Evolutionary conservation across 805 yeast species (phyloP).

Genomic region (Ogataea nonfermentans): DNA sequence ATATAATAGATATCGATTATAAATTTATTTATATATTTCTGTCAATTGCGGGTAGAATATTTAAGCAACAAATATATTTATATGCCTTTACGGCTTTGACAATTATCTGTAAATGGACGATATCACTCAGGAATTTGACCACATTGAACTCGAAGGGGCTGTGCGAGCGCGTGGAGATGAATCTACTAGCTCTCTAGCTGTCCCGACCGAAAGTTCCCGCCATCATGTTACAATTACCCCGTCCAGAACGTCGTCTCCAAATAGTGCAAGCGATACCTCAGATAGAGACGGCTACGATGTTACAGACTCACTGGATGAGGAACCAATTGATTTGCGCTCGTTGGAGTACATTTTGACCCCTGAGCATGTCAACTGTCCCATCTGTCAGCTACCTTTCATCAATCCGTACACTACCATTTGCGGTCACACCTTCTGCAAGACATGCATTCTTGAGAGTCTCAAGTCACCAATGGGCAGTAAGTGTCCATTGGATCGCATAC

Average conservation of each 20-base stretch:
- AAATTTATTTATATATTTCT: background rate
- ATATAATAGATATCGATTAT: too few relatives aligned
- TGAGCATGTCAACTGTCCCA: conserved; percentile 49
- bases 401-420: conserved; percentile 62
- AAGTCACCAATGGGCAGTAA: conserved; percentile 36
- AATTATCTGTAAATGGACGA: conserved; percentile 1
- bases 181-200: background rate
- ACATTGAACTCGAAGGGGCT: conserved; percentile 1
- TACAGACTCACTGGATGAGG: conserved; percentile 6
- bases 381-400: conserved; percentile 64
- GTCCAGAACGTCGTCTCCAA: too few relatives aligned
- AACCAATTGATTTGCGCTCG: conserved; percentile 26
- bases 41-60: conserved; percentile 4
- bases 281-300: conserved; percentile 5
- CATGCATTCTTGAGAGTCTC: conserved; percentile 49
- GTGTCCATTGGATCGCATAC: conserved; percentile 64
- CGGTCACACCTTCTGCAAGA: conserved; percentile 66
- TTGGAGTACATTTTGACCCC: conserved; percentile 26
- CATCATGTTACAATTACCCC: too few relatives aligned
- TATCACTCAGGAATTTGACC: conserved; percentile 3
- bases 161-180: background rate
- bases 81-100: background rate
- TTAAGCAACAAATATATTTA: conserved; percentile 1
- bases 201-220: background rate
- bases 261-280: too few relatives aligned